These are phyloP conservation scores for Datura wrightii DNA, from an alignment of 257 asterid genomes.

Conservation along the genomic window DNA sequence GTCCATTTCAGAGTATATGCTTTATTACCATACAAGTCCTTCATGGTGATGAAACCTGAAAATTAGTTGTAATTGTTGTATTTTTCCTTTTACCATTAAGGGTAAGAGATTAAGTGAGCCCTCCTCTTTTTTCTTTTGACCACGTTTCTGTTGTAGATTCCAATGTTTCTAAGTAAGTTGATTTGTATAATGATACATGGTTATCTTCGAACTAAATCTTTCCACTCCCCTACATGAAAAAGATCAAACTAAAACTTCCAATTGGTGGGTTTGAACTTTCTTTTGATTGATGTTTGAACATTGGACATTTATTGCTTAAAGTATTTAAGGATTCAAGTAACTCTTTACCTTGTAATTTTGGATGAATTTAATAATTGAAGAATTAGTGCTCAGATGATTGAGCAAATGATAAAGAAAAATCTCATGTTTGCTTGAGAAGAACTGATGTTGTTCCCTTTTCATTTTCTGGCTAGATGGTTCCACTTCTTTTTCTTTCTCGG, in stretches of 20 bases:
- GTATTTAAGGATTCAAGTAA: not conserved
- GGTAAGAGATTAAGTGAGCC: slow-evolving; percentile 28
- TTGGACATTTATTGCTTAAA: not conserved
- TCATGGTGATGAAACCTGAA: slow-evolving; percentile 30
- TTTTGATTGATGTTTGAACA: not conserved
- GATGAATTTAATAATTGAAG: not conserved
- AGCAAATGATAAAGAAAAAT: not conserved
- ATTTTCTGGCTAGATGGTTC: slow-evolving; percentile 18
- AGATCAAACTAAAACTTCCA: not conserved
- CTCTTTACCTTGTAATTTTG: slow-evolving; percentile 8
- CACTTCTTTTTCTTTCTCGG: not conserved
- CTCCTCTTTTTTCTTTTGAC: not conserved
- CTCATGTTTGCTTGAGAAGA: not conserved
- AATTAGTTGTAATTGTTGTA: slow-evolving; percentile 30
- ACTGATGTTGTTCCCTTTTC: not conserved
- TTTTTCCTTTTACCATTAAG: slow-evolving; percentile 23
- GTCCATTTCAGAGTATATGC: slow-evolving; percentile 26
- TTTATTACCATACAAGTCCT: slow-evolving; percentile 24
- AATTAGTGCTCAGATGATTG: slow-evolving; percentile 18
- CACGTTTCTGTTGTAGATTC: slow-evolving; percentile 1
- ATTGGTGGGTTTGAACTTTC: not conserved
- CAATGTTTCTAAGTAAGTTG: slow-evolving; percentile 18
- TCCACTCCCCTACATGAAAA: not conserved
- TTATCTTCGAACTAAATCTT: slow-evolving; percentile 1
- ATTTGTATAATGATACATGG: slow-evolving; percentile 27